A percentile compares a stretch with the other conserved stretches of the same genome.
Evolutionary conservation across 495 filamentous ascomycete genomes (phyloP).

Genomic region (Daldinia concentrica): DNA sequence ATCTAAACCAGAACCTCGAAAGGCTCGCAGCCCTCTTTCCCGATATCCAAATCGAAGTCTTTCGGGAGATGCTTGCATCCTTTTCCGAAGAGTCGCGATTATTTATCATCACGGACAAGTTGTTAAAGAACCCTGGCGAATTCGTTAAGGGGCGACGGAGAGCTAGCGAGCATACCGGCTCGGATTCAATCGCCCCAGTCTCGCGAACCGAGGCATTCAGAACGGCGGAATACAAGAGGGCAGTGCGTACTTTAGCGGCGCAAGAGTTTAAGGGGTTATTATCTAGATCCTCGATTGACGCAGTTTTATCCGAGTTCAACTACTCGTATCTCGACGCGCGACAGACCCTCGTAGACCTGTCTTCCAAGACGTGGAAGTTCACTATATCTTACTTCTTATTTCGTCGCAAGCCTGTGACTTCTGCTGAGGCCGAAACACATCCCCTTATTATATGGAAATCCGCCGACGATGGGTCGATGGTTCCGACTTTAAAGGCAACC

Average conservation of each 20-base stretch:
- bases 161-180: slow-evolving; percentile 50
- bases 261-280: slow-evolving; percentile 90
- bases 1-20: slow-evolving; percentile 78
- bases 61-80: slow-evolving; percentile 84
- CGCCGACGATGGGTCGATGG: slow-evolving; percentile 54
- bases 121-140: slow-evolving; percentile 78
- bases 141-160: slow-evolving; percentile 81
- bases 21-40: slow-evolving; percentile 82
- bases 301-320: slow-evolving; percentile 90
- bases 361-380: slow-evolving; percentile 85
- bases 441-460: slow-evolving; percentile 73
- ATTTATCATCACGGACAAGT: slow-evolving; percentile 82
- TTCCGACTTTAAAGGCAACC: slow-evolving; percentile 73
- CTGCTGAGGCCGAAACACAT: slow-evolving; percentile 60
- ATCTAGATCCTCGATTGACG: slow-evolving; percentile 80
- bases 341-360: slow-evolving; percentile 75
- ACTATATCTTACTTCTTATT: slow-evolving; percentile 78
- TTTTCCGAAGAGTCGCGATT: slow-evolving; percentile 85
- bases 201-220: slow-evolving; percentile 78
- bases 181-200: slow-evolving; percentile 52
- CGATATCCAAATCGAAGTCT: slow-evolving; percentile 87
- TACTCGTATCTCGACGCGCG: slow-evolving; percentile 84
- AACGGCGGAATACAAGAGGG: slow-evolving; percentile 73
- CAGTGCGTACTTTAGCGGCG: slow-evolving; percentile 67
- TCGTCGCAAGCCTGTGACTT: slow-evolving; percentile 70